Evolutionary conservation across 371 early-diverging fungal species (phyloP).

Genomic region (Mucor piriformis): DNA sequence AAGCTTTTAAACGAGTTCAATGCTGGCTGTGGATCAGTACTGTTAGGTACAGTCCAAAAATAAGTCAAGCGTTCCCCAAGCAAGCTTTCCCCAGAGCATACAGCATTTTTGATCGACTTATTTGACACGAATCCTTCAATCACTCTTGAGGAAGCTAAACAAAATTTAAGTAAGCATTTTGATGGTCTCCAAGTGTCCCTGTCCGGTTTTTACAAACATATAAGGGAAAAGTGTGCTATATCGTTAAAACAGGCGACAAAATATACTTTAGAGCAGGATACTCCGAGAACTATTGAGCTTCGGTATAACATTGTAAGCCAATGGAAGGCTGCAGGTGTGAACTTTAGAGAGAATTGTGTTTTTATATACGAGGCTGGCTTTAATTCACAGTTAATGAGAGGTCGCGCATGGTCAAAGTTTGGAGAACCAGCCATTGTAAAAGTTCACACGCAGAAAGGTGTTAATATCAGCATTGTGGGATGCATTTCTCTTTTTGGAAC

Average conservation of each 20-base stretch:
- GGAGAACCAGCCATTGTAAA: slow-evolving; percentile 18
- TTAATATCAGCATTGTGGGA: slow-evolving; percentile 16
- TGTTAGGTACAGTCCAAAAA: slow-evolving; percentile 6
- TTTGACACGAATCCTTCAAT: slow-evolving; percentile 18
- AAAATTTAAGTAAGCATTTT: slow-evolving; percentile 14
- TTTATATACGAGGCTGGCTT: slow-evolving; percentile 16
- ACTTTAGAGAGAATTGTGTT: neutral
- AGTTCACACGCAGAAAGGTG: too few species aligned
- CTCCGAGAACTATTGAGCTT: slow-evolving; percentile 4
- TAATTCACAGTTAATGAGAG: slow-evolving; percentile 15
- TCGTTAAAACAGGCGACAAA: slow-evolving; percentile 18
- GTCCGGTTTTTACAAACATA: slow-evolving; percentile 15
- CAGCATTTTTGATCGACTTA: slow-evolving; percentile 18
- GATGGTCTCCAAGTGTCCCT: slow-evolving; percentile 15
- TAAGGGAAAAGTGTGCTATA: slow-evolving; percentile 16
- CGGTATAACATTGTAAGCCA: neutral
- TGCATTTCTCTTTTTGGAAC: neutral
- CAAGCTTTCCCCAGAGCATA: slow-evolving; percentile 14
- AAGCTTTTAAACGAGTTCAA: slow-evolving; percentile 18
- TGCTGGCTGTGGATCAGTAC: slow-evolving; percentile 15
- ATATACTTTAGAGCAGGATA: slow-evolving; percentile 5
- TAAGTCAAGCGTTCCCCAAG: slow-evolving; percentile 5
- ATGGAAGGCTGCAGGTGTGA: neutral
- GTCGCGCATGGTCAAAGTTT: slow-evolving; percentile 24
- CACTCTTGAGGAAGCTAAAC: slow-evolving; percentile 21